Evolutionary conservation across 2,329 filamentous ascomycete species (phyloP).

Genomic region (Xylariaceae sp.): DNA sequence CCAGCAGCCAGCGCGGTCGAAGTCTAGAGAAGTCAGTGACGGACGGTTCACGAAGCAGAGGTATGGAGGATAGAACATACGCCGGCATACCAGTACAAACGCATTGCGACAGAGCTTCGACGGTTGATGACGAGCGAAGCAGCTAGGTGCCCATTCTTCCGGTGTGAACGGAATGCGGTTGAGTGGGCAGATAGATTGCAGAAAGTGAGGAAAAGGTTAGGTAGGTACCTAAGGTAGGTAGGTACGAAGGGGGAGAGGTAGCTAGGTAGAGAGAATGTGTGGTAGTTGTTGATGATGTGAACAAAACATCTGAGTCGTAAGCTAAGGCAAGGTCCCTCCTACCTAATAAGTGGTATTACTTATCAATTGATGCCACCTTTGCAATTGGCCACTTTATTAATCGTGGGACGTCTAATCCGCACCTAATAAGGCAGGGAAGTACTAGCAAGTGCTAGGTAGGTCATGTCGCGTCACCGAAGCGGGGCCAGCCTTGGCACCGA

Average conservation of each 20-base stretch:
- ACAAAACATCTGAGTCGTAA: neutral
- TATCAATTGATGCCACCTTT: neutral
- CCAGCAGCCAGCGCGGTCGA: constrained; percentile 80
- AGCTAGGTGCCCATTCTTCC: constrained; percentile 36
- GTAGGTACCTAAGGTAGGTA: constrained; percentile 3
- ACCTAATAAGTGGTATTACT: neutral
- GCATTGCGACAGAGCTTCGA: constrained; percentile 43
- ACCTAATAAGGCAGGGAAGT: no score
- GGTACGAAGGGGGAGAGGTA: no score
- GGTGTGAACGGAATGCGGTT: constrained; percentile 9
- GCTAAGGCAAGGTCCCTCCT: neutral
- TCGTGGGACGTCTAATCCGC: neutral
- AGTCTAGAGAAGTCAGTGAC: constrained; percentile 34
- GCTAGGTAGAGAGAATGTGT: no score
- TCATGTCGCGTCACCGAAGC: no score
- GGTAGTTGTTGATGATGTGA: neutral
- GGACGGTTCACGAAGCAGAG: constrained; percentile 8
- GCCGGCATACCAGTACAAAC: constrained; percentile 58
- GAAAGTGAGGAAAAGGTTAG: no score
- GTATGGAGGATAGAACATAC: constrained; percentile 45
- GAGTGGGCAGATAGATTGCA: no score
- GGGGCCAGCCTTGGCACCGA: no score
- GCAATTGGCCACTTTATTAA: neutral
- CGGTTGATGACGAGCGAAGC: constrained; percentile 15
- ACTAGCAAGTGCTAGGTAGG: no score